These are phyloP conservation scores for Triticum timopheevii DNA, from an alignment of 176 grass and related monocot species.

Conservation along the genomic window DNA sequence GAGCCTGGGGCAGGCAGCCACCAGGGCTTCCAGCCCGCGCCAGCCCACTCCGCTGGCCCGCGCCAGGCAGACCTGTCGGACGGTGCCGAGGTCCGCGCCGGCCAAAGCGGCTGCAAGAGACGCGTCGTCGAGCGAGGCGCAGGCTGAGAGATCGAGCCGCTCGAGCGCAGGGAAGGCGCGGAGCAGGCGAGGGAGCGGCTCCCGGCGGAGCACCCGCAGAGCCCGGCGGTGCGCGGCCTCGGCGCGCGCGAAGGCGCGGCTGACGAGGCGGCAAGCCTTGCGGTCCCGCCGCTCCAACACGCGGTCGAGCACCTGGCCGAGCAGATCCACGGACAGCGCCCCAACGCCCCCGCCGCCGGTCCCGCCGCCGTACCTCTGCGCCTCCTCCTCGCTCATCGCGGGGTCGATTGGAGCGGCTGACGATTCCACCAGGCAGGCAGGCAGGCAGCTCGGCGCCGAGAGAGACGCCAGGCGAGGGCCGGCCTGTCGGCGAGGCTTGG, in stretches of 20 bases:
- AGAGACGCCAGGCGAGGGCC: neutral
- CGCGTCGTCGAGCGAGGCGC: constrained; percentile 73
- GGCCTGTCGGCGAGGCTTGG: neutral
- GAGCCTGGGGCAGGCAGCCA: constrained; percentile 59
- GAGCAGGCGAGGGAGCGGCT: constrained; percentile 60
- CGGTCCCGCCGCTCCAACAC: constrained; percentile 61
- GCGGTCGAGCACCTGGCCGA: constrained; percentile 73
- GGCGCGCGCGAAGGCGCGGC: constrained; percentile 58
- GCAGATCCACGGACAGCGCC: constrained; percentile 60
- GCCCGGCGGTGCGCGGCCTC: constrained; percentile 65
- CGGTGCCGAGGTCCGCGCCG: neutral
- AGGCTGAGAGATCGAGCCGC: constrained; percentile 74
- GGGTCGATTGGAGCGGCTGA: neutral
- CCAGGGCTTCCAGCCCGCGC: constrained; percentile 72
- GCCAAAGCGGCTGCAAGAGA: constrained; percentile 48
- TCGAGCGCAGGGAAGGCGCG: constrained; percentile 54
- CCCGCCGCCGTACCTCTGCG: constrained; percentile 6
- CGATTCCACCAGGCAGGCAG: neutral
- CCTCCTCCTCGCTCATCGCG: constrained; percentile 36
- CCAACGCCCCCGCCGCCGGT: neutral
- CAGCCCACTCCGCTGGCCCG: constrained; percentile 74
- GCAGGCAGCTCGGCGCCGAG: neutral
- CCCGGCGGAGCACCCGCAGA: constrained; percentile 64
- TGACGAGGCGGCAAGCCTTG: constrained; percentile 78
- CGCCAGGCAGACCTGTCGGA: constrained; percentile 57